These are phyloP conservation scores for Thermoascus crustaceus DNA, from an alignment of 2,329 filamentous ascomycete genomes.

Conservation along the genomic window DNA sequence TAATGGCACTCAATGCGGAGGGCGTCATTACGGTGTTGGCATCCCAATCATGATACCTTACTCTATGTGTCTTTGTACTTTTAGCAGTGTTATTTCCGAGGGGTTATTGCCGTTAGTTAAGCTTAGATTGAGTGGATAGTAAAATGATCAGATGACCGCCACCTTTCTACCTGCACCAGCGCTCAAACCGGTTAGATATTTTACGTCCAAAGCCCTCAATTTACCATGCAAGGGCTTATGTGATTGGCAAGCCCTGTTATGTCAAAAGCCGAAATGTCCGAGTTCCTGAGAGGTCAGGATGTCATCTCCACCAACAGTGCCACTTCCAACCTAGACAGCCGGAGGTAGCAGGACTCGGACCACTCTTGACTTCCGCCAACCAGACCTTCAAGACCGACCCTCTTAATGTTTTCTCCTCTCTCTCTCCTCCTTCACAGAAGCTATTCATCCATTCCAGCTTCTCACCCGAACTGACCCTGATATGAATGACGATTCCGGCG, in stretches of 20 bases:
- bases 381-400: not conserved
- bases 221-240: too few relatives aligned
- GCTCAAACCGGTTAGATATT: too few relatives aligned
- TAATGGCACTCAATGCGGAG: constrained; percentile 66
- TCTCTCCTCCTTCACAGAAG: constrained; percentile 8
- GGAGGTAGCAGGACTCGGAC: constrained; percentile 2
- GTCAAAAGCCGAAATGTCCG: not conserved
- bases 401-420: not conserved
- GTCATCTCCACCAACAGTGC: constrained; percentile 4
- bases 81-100: constrained; percentile 13
- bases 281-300: constrained; percentile 2
- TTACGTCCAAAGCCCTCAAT: too few relatives aligned
- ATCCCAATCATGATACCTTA: constrained; percentile 40
- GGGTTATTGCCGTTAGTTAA: not conserved
- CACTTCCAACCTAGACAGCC: constrained; percentile 2
- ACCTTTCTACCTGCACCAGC: too few relatives aligned
- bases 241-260: not conserved
- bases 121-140: constrained; percentile 1
- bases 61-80: constrained; percentile 15
- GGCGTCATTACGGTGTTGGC: constrained; percentile 67
- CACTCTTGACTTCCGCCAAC: constrained; percentile 3
- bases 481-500: constrained; percentile 31
- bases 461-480: constrained; percentile 7
- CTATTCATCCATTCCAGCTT: constrained; percentile 6
- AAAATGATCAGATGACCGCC: constrained; percentile 1